Percentiles rank a stretch among this genome's conserved stretches.
phyloP scores from a whole-genome alignment of 768 basidiomycete genomes.

The Leccinum disarticulatum region DNA sequence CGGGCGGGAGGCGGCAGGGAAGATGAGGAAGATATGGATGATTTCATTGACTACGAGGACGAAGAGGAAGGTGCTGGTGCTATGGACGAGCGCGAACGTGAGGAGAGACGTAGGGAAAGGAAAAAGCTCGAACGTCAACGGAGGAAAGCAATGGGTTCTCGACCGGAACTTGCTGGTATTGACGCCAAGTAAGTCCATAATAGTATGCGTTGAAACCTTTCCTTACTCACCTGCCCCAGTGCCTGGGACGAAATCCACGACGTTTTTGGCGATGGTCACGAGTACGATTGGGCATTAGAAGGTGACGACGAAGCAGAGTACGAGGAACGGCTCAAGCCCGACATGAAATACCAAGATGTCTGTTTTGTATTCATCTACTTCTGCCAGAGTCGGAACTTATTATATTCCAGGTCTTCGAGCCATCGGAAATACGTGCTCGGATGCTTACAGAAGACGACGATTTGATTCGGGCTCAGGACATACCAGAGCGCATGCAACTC shows the following conservation, averaged over 20 bases:
- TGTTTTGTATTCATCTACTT: constrained; percentile 16
- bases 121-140: constrained; percentile 62
- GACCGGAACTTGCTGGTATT: constrained; percentile 74
- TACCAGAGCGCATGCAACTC: constrained; percentile 95
- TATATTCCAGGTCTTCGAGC: constrained; percentile 84
- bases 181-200: constrained; percentile 68
- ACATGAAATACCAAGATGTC: constrained; percentile 87
- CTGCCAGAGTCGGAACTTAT: constrained; percentile 5
- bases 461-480: constrained; percentile 83
- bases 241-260: constrained; percentile 96
- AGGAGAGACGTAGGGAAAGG: constrained; percentile 69
- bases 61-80: constrained; percentile 80
- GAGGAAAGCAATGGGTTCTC: constrained; percentile 61
- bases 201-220: neutral
- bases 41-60: constrained; percentile 77
- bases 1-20: constrained; percentile 43
- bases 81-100: constrained; percentile 75
- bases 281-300: constrained; percentile 92
- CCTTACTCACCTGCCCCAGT: constrained; percentile 41
- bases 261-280: constrained; percentile 94
- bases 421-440: constrained; percentile 88
- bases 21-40: constrained; percentile 66
- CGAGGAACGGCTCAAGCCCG: constrained; percentile 55
- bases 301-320: constrained; percentile 65
- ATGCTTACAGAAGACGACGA: constrained; percentile 94